Conservation (phyloP, 495 filamentous ascomycete species). For the Tuber umbilicatum region DNA sequence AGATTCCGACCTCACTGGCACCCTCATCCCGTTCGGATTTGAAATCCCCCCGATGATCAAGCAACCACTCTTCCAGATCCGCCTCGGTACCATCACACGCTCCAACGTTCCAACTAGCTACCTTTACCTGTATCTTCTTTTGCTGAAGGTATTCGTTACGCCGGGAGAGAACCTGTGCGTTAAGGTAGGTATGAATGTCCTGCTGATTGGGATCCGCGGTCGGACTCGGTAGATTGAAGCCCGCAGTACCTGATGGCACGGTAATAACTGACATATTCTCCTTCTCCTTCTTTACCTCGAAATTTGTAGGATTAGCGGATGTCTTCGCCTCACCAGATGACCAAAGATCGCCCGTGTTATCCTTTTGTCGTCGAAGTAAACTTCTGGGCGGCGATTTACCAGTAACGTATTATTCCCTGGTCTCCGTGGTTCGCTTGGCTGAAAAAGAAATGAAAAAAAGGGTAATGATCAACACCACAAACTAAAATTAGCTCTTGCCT, state of each 20-base stretch:
- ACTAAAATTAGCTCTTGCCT: too few relatives aligned
- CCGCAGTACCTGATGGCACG: neutral
- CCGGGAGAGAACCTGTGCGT: conserved; percentile 54
- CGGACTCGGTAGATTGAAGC: conserved; percentile 12
- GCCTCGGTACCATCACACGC: conserved; percentile 44
- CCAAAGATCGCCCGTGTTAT: neutral
- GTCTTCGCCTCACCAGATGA: neutral
- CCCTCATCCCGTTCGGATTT: conserved; percentile 44
- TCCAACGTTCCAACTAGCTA: conserved; percentile 94
- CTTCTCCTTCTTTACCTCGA: neutral
- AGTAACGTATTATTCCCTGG: neutral
- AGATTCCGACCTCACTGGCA: conserved; percentile 69
- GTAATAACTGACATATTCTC: neutral
- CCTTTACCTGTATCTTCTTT: conserved; percentile 66
- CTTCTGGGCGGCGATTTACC: neutral
- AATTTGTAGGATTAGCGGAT: neutral
- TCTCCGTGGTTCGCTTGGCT: neutral
- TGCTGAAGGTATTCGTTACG: conserved; percentile 69
- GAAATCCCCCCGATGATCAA: conserved; percentile 46
- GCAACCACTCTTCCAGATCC: conserved; percentile 43
- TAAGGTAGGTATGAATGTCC: conserved; percentile 46
- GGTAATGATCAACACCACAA: neutral
- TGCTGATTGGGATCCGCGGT: conserved; percentile 19
- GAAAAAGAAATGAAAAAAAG: neutral
- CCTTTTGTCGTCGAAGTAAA: neutral